Evolutionary conservation across 73 alveolate genomes (phyloP).

Genomic region (Tetrahymena malaccensis): DNA sequence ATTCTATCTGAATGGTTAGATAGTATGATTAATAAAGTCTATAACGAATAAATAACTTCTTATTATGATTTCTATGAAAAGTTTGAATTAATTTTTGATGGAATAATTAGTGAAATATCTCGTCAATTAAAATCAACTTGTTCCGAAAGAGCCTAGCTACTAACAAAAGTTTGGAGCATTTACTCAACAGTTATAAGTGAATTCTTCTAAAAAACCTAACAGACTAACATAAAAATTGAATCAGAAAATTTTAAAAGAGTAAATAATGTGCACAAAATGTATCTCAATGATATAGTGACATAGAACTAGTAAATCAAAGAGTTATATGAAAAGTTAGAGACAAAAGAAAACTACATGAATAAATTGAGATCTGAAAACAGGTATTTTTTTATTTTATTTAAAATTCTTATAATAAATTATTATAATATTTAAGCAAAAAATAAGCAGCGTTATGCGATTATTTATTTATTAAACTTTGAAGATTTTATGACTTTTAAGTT

Average conservation of each 20-base stretch:
- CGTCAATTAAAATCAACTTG: neutral
- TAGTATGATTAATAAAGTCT: neutral
- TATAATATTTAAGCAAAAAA: too few species aligned
- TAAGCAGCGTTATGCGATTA: too few species aligned
- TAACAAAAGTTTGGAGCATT: neutral
- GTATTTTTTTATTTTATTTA: neutral
- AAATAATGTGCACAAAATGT: neutral
- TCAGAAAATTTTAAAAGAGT: neutral
- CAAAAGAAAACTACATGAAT: neutral
- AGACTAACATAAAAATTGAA: neutral
- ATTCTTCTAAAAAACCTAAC: neutral
- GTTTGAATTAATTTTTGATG: neutral
- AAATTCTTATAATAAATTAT: neutral
- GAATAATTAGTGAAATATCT: neutral
- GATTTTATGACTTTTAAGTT: too few species aligned
- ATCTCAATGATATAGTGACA: neutral
- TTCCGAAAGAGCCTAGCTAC: neutral
- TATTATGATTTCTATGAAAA: neutral
- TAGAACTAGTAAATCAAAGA: neutral
- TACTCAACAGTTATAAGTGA: neutral
- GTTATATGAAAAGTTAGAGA: neutral
- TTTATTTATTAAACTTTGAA: too few species aligned
- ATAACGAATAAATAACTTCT: neutral
- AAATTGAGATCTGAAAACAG: neutral
- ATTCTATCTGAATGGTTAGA: neutral